These are phyloP conservation scores for Cryptococcus wingfieldii DNA, from an alignment of 1,284 basidiomycete species.

Conservation along the genomic window DNA sequence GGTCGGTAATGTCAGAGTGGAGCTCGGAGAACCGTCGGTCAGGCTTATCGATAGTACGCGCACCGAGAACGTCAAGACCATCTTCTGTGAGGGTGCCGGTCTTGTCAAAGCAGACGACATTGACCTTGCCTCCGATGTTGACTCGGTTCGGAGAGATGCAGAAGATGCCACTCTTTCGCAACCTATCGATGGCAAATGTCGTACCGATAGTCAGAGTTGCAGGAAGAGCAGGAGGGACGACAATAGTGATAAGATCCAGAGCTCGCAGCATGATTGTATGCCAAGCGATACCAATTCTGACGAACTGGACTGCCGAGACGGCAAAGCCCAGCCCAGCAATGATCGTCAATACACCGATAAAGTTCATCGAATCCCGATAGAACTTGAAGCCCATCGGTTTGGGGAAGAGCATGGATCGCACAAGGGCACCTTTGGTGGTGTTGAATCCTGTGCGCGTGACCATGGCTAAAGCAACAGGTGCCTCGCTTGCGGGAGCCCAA, in stretches of 20 bases:
- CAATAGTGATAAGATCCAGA: conserved; percentile 94
- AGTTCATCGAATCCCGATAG: conserved; percentile 94
- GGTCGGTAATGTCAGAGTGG: conserved; percentile 77
- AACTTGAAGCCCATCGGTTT: conserved; percentile 98
- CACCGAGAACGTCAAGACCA: conserved; percentile 92
- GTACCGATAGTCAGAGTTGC: conserved; percentile 98
- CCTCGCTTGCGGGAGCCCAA: conserved; percentile 53
- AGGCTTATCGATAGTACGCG: conserved; percentile 72
- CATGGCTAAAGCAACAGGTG: conserved; percentile 72
- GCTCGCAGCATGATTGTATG: conserved; percentile 88
- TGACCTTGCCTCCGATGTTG: conserved; percentile 94
- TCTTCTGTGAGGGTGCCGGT: conserved; percentile 98
- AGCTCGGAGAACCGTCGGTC: conserved; percentile 82
- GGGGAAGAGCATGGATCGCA: conserved; percentile 97
- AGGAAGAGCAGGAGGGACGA: conserved; percentile 95
- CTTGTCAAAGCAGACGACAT: conserved; percentile 99
- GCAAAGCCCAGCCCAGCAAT: conserved; percentile 86
- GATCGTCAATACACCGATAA: conserved; percentile 85
- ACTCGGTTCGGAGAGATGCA: conserved; percentile 96
- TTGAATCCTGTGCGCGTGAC: conserved; percentile 94
- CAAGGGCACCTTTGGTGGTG: conserved; percentile 94
- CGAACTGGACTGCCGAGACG: conserved; percentile 83
- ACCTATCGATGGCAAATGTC: conserved; percentile 85
- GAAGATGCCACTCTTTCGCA: conserved; percentile 85
- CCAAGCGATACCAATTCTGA: conserved; percentile 83